Conservation (phyloP, 257 asterid genomes). For the Capsicum pubescens region DNA sequence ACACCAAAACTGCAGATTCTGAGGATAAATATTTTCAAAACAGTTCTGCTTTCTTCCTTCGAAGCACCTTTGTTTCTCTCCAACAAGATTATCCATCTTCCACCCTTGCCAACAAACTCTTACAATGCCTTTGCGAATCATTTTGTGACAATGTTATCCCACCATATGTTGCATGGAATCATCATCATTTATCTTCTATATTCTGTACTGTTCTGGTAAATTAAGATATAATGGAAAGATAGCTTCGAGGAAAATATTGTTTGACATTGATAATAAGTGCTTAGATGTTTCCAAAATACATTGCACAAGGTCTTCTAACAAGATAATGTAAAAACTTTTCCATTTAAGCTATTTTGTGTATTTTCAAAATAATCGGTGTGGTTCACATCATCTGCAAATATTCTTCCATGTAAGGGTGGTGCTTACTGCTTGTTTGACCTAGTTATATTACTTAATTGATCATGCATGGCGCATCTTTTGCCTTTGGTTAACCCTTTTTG, state of each 20-base stretch:
- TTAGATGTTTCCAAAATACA: not conserved
- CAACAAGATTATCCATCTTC: not conserved
- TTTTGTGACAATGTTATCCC: slow-evolving; percentile 19
- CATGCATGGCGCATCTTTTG: slow-evolving; percentile 2
- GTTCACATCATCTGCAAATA: not conserved
- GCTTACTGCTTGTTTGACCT: not conserved
- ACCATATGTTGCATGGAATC: slow-evolving; percentile 13
- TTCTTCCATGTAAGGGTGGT: slow-evolving; percentile 8
- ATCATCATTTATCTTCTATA: slow-evolving; percentile 3
- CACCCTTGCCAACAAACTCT: slow-evolving; percentile 15
- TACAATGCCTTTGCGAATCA: not conserved
- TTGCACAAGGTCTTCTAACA: slow-evolving; percentile 12
- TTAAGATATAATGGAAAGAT: not conserved
- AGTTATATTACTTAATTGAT: slow-evolving; percentile 18
- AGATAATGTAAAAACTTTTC: slow-evolving; percentile 10
- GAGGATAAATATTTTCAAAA: not conserved
- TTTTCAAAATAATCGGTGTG: not conserved
- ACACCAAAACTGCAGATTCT: not conserved
- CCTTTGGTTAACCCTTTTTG: not conserved
- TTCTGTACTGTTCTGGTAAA: not conserved
- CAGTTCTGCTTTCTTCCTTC: not conserved
- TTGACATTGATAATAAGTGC: slow-evolving; percentile 7
- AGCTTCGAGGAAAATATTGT: not conserved
- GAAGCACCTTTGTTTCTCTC: not conserved
- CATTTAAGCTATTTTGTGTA: not conserved